Conservation (phyloP, 2,329 filamentous ascomycete genomes). For the Alternaria ventricosa region DNA sequence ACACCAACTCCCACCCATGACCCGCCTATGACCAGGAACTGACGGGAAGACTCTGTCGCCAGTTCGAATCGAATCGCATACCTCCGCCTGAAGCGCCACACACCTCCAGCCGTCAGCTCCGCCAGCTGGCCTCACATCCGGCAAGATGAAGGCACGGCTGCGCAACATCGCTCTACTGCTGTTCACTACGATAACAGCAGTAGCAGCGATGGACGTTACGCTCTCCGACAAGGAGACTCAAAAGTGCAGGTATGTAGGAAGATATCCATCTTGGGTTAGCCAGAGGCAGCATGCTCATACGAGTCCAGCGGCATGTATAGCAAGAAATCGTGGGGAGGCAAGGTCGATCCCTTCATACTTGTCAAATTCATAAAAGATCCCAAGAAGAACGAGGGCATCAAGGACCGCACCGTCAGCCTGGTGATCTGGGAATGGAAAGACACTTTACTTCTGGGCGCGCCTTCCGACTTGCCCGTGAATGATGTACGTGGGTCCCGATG, state of each 20-base stretch:
- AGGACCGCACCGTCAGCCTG: constrained; percentile 79
- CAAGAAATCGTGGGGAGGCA: constrained; percentile 84
- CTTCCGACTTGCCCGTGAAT: constrained; percentile 42
- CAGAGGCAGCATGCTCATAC: not conserved
- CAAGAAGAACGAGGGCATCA: constrained; percentile 61
- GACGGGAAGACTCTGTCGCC: not conserved
- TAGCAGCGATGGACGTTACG: constrained; percentile 46
- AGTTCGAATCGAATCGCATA: constrained; percentile 2
- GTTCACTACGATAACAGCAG: constrained; percentile 39
- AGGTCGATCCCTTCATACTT: constrained; percentile 86
- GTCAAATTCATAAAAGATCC: constrained; percentile 72
- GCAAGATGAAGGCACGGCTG: constrained; percentile 46
- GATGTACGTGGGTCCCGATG: constrained; percentile 27
- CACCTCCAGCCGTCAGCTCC: constrained; percentile 21
- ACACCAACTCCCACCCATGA: constrained; percentile 15
- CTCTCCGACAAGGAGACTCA: constrained; percentile 12
- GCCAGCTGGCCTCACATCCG: constrained; percentile 41
- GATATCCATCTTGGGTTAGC: not conserved
- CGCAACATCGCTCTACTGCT: constrained; percentile 43
- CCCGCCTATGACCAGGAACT: not conserved
- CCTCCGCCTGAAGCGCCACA: constrained; percentile 2
- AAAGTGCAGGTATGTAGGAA: constrained; percentile 24
- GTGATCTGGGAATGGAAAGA: constrained; percentile 96
- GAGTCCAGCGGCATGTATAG: constrained; percentile 77
- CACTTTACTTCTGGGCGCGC: constrained; percentile 76